phyloP scores from a whole-genome alignment of 2,329 filamentous ascomycete genomes.

The Hypoxylon sp. region DNA sequence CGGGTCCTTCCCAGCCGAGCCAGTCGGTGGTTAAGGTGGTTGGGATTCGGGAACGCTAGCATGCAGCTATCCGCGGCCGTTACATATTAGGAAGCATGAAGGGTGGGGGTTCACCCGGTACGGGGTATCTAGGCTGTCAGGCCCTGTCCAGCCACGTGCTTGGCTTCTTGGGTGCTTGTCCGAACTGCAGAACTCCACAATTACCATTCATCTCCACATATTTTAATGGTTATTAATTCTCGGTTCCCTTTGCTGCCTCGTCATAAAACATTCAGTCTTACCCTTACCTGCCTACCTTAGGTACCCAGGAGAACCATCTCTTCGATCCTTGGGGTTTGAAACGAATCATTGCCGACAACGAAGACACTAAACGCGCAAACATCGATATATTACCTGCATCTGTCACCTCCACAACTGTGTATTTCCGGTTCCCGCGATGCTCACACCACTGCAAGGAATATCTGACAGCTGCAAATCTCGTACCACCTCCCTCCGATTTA shows the following conservation, averaged over 20 bases:
- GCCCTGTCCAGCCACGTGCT: conserved; percentile 42
- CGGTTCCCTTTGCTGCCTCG: background rate
- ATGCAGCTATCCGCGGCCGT: conserved; percentile 36
- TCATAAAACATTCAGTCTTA: conserved; percentile 3
- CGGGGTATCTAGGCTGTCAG: conserved; percentile 20
- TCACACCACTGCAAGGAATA: conserved; percentile 18
- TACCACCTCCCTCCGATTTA: conserved; percentile 42
- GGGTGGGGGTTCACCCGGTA: conserved; percentile 25
- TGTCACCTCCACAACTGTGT: conserved; percentile 4
- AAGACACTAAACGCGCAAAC: conserved; percentile 7
- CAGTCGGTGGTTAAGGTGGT: conserved; percentile 33
- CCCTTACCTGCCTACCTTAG: background rate
- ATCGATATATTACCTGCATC: conserved; percentile 3
- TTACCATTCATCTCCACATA: conserved; percentile 16
- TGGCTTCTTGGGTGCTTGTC: conserved; percentile 15
- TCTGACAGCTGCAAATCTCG: conserved; percentile 45
- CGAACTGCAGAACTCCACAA: conserved; percentile 35
- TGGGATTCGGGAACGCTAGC: conserved; percentile 36
- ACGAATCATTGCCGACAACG: background rate
- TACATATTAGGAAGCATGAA: conserved; percentile 21
- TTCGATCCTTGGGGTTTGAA: background rate
- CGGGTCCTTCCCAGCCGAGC: conserved; percentile 30
- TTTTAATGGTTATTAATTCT: conserved; percentile 9
- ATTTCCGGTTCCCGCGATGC: conserved; percentile 17
- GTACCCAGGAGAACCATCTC: background rate